These are phyloP conservation scores for Penicillium sp. DNA, from an alignment of 2,329 filamentous ascomycete species.

Conservation along the genomic window DNA sequence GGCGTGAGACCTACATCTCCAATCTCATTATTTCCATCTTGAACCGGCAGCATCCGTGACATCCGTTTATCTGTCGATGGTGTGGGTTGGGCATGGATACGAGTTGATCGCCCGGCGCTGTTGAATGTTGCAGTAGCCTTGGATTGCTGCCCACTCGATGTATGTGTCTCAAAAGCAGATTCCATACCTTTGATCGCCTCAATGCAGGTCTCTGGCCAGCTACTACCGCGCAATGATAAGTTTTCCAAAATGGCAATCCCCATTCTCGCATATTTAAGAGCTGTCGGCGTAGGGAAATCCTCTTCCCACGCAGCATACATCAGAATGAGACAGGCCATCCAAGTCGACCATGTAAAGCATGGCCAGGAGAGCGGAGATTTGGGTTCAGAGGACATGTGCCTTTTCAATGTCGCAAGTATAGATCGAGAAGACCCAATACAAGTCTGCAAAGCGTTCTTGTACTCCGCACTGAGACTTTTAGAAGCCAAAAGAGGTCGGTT, in stretches of 20 bases:
- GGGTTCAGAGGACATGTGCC: conserved; percentile 18
- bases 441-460: conserved; percentile 50
- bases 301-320: conserved; percentile 51
- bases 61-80: background rate
- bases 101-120: background rate
- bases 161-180: conserved; percentile 22
- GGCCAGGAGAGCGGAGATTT: conserved; percentile 47
- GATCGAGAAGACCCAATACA: conserved; percentile 52
- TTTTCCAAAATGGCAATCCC: conserved; percentile 34
- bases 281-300: conserved; percentile 40
- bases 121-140: background rate
- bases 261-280: conserved; percentile 40
- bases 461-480: conserved; percentile 43
- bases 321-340: conserved; percentile 54
- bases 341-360: conserved; percentile 53
- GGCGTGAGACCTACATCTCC: background rate
- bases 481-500: conserved; percentile 52
- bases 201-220: conserved; percentile 42
- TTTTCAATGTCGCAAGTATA: conserved; percentile 45
- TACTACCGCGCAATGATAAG: conserved; percentile 33
- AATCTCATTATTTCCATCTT: background rate
- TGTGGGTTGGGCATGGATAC: background rate
- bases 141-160: background rate
- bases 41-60: background rate
- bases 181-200: conserved; percentile 37